Evolutionary conservation across 768 basidiomycete species (phyloP).

Genomic region (Leccinum sublutescens): DNA sequence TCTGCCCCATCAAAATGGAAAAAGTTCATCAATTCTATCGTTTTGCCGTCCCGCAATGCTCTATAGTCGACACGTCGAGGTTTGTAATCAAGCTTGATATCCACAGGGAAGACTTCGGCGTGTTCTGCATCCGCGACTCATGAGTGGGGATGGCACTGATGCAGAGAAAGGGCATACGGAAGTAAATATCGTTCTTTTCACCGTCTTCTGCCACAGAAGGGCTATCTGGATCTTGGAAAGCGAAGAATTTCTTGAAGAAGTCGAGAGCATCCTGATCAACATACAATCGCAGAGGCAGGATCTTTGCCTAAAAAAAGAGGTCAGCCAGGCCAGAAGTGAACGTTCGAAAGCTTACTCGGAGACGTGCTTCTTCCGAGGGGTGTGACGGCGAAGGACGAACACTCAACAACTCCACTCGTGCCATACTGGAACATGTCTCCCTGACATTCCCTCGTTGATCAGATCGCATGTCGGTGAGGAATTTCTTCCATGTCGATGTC

Average conservation of each 20-base stretch:
- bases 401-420: constrained; percentile 75
- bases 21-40: constrained; percentile 99
- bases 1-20: constrained; percentile 99
- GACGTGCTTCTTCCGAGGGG: constrained; percentile 70
- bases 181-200: constrained; percentile 51
- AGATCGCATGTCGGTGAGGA: constrained; percentile 80
- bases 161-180: constrained; percentile 51
- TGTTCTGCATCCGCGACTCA: constrained; percentile 54
- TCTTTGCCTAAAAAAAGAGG: constrained; percentile 61
- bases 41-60: constrained; percentile 85
- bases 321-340: constrained; percentile 3
- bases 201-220: constrained; percentile 35
- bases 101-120: constrained; percentile 93
- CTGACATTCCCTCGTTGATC: constrained; percentile 87
- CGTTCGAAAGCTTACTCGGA: constrained; percentile 44
- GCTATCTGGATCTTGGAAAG: constrained; percentile 66
- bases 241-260: constrained; percentile 95
- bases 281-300: constrained; percentile 86
- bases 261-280: constrained; percentile 99
- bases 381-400: constrained; percentile 71
- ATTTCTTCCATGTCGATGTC: constrained; percentile 98
- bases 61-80: constrained; percentile 94
- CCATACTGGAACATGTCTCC: constrained; percentile 93
- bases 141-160: constrained; percentile 7
- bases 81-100: constrained; percentile 97